These are phyloP conservation scores for Penicillium sp. DNA, from an alignment of 2,329 filamentous ascomycete species.

Conservation along the genomic window DNA sequence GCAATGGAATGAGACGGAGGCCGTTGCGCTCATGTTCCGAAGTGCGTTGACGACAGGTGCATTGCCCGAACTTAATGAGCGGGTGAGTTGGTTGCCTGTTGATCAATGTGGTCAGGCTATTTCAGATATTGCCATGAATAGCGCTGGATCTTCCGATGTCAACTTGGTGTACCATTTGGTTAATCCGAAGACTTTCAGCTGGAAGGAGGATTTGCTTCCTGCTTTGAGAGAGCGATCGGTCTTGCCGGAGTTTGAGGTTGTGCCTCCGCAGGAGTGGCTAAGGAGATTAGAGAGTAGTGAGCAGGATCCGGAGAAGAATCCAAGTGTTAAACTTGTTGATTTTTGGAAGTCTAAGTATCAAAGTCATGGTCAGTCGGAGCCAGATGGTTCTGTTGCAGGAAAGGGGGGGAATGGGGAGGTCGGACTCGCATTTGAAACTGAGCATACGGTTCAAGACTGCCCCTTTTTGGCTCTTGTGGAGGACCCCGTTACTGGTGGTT, in stretches of 20 bases:
- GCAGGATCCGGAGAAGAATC: slow-evolving; percentile 50
- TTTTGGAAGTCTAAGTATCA: slow-evolving; percentile 54
- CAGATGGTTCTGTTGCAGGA: neutral
- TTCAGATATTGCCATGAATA: slow-evolving; percentile 35
- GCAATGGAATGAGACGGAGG: slow-evolving; percentile 33
- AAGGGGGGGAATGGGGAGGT: neutral
- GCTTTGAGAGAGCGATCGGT: slow-evolving; percentile 26
- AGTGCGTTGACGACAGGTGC: slow-evolving; percentile 46
- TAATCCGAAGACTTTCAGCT: slow-evolving; percentile 45
- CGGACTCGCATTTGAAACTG: slow-evolving; percentile 16
- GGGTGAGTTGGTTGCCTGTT: slow-evolving; percentile 47
- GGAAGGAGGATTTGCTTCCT: slow-evolving; percentile 37
- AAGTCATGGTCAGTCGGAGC: neutral
- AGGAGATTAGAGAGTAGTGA: slow-evolving; percentile 42
- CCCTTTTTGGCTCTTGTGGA: slow-evolving; percentile 14
- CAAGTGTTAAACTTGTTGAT: slow-evolving; percentile 53
- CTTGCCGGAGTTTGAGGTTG: slow-evolving; percentile 34
- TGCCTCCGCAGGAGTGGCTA: slow-evolving; percentile 36
- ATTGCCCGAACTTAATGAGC: slow-evolving; percentile 48
- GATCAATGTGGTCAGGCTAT: slow-evolving; percentile 36
- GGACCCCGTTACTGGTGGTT: slow-evolving; percentile 15
- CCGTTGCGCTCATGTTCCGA: slow-evolving; percentile 54
- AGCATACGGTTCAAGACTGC: slow-evolving; percentile 16
- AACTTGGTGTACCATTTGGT: slow-evolving; percentile 52
- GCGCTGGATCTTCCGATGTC: slow-evolving; percentile 17